Evolutionary conservation across 768 basidiomycete species (phyloP), one percentile per base, ranked within the genome.

Genomic region (Termitomyces sp.): DNA sequence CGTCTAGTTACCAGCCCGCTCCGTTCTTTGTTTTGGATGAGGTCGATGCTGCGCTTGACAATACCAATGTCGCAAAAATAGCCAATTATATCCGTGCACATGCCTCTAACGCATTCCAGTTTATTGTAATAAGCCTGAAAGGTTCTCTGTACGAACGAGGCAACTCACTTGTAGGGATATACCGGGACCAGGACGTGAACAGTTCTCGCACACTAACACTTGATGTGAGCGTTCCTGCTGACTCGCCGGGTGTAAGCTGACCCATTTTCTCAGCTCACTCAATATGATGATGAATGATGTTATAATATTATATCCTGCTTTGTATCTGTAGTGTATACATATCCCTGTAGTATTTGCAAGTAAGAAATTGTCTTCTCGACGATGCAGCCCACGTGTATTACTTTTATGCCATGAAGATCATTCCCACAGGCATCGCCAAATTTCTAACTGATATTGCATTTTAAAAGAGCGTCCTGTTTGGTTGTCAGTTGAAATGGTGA

Each of bases 11-110:
- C 69, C 94, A 95, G 68, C 96, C 95, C 0, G 91, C 95, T 3
- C 96, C 95, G 0, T 98, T 98, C 78, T 98, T 98, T 69, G 96
- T 98, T 14, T 79, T 98, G n/a, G 96, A 98, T 67, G 96, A 98
- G 72, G 94, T 97, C 26, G 96, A 98, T 63, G 97, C 97, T 12
- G 96, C 97, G 0, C 79, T 98, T 42, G 96, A 98, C 74, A 96
- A 98, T 69, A 97, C 94, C n/a, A 98, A 99, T 63, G 96, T 98
- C 3, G 91, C 92, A 38, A 93, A 94, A 69, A 85, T 98, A 35
- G 96, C 96, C 13, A 89, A 90, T 62, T 99, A 98, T 68, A 94
- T 97, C 63, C 84, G 90, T 3, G 74, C 81, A 13, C 92, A 95
- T 62, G 86, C 94, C 3, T 92, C 92, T 0, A 83, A 87, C 46